Percentiles rank a stretch among this genome's conserved stretches.
Evolutionary conservation across 1,284 basidiomycete species (phyloP).

Genomic region (Cryptococcus maquisensis): DNA sequence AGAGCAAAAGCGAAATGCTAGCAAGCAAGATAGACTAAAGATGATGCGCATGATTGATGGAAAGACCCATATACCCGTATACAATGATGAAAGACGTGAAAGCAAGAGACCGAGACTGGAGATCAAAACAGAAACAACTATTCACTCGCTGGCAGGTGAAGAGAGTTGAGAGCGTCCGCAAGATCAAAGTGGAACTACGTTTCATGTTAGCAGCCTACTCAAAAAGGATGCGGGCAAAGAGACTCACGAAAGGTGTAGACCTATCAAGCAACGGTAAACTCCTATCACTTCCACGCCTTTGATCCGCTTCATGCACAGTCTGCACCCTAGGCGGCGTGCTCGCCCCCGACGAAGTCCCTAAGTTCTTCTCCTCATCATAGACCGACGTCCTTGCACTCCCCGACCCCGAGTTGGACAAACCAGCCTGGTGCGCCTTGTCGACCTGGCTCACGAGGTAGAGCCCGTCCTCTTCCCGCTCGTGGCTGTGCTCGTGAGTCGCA

Average conservation of each 20-base stretch:
- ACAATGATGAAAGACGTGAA: too few species aligned
- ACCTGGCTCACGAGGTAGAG: neutral
- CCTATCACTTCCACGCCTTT: constrained; percentile 7
- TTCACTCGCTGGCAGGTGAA: constrained; percentile 12
- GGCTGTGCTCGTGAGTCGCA: constrained; percentile 4
- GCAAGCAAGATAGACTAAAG: too few species aligned
- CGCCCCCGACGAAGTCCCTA: too few species aligned
- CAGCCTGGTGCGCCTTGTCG: neutral
- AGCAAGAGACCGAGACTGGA: too few species aligned
- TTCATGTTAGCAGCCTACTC: neutral
- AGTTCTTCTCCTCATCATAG: constrained; percentile 10
- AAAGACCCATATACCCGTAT: too few species aligned
- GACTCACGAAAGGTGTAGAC: constrained; percentile 38
- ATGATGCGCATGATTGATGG: too few species aligned
- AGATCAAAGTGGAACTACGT: constrained; percentile 48
- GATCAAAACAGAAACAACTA: neutral
- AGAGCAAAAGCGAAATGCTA: too few species aligned
- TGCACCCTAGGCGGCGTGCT: neutral
- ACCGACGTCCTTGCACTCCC: neutral
- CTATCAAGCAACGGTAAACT: constrained; percentile 34
- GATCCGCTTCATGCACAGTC: neutral
- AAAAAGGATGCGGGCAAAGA: neutral
- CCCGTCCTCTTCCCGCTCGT: neutral
- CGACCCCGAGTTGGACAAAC: neutral
- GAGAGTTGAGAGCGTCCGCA: constrained; percentile 41